These are phyloP conservation scores for Alternaria arbusti DNA, from an alignment of 2,329 filamentous ascomycete genomes.

Conservation along the genomic window DNA sequence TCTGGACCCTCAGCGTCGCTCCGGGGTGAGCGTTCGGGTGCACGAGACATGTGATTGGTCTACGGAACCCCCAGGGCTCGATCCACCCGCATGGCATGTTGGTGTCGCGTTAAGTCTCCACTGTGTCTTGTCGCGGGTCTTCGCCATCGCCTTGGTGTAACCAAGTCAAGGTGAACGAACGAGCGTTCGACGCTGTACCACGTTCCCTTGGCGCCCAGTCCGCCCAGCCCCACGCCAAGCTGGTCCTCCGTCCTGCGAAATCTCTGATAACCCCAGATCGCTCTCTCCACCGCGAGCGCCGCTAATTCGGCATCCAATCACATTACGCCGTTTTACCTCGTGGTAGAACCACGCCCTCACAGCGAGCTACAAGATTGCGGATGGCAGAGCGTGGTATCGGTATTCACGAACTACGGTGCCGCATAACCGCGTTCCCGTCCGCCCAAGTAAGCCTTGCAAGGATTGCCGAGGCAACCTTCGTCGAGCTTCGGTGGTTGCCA, in stretches of 20 bases:
- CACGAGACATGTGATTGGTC: slow-evolving; percentile 2
- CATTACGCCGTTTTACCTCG: not conserved
- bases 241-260: not conserved
- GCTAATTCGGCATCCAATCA: not conserved
- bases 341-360: not conserved
- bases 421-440: slow-evolving; percentile 1
- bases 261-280: slow-evolving; percentile 6
- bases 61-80: not conserved
- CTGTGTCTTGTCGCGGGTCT: not conserved
- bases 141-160: slow-evolving; percentile 1
- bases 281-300: not conserved
- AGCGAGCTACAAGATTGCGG: not conserved
- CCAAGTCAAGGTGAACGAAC: not conserved
- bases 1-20: not conserved
- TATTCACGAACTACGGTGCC: not conserved
- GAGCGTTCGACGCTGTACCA: not conserved
- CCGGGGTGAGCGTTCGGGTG: not conserved
- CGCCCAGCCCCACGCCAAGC: slow-evolving; percentile 2
- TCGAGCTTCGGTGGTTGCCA: slow-evolving; percentile 1
- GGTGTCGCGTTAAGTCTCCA: not conserved
- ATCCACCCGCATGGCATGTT: not conserved
- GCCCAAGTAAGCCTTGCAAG: slow-evolving; percentile 1
- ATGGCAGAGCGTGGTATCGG: not conserved
- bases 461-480: slow-evolving; percentile 2
- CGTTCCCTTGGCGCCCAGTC: slow-evolving; percentile 6